Conservation (phyloP, 2,329 filamentous ascomycete species). For the Aspergillus novofumigatus region DNA sequence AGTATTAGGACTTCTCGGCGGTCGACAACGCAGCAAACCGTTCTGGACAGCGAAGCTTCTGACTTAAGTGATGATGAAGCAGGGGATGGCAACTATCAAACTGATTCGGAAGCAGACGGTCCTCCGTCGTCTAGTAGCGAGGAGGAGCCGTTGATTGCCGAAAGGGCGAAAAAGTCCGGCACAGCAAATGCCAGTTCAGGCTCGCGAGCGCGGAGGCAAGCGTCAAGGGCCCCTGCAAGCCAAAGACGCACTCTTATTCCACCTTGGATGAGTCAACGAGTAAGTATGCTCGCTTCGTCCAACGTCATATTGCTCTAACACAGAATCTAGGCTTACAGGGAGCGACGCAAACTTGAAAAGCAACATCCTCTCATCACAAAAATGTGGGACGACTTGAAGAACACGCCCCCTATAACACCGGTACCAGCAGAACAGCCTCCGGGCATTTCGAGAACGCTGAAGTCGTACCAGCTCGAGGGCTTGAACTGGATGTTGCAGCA, state of each 20-base stretch:
- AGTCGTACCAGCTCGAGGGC: slow-evolving; percentile 90
- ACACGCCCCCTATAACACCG: slow-evolving; percentile 62
- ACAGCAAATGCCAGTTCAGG: slow-evolving; percentile 1
- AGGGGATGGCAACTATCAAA: slow-evolving; percentile 15
- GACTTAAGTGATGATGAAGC: slow-evolving; percentile 6
- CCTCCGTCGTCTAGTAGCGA: slow-evolving; percentile 14
- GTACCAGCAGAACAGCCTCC: slow-evolving; percentile 66
- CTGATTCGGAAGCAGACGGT: slow-evolving; percentile 9
- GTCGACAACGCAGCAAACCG: slow-evolving; percentile 6
- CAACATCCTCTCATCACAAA: slow-evolving; percentile 74
- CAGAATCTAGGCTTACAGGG: slow-evolving; percentile 37
- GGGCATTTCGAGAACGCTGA: slow-evolving; percentile 76
- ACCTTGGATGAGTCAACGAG: slow-evolving; percentile 24
- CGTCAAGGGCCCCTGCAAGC: neutral
- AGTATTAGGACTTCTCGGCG: slow-evolving; percentile 12
- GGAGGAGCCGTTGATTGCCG: slow-evolving; percentile 10
- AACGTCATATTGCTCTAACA: slow-evolving; percentile 22
- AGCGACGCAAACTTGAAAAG: slow-evolving; percentile 65
- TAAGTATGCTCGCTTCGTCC: slow-evolving; percentile 18
- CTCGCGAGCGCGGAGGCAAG: slow-evolving; percentile 1
- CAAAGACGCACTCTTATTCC: slow-evolving; percentile 1
- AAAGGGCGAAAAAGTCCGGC: slow-evolving; percentile 4
- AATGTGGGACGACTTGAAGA: slow-evolving; percentile 78
- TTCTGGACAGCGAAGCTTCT: slow-evolving; percentile 13
- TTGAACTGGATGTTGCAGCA: slow-evolving; percentile 92